These are phyloP conservation scores for Ogataea chonburiensis DNA, from an alignment of 805 yeast species.

Conservation along the genomic window DNA sequence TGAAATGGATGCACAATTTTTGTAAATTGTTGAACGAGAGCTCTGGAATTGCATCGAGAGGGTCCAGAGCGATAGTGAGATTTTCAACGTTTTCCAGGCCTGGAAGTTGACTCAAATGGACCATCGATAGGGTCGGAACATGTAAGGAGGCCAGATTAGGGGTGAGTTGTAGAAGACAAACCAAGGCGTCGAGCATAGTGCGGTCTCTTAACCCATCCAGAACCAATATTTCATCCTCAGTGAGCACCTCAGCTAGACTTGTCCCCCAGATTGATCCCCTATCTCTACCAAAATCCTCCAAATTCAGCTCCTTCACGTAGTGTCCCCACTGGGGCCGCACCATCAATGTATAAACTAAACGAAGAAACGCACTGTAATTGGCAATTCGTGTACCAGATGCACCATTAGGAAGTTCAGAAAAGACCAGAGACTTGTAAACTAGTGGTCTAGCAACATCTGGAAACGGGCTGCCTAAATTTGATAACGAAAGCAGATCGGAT, in stretches of 20 bases:
- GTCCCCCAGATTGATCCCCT: slow-evolving; percentile 6
- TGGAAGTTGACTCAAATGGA: slow-evolving; percentile 3
- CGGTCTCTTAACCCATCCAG: slow-evolving; percentile 1
- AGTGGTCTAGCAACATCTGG: slow-evolving; percentile 4
- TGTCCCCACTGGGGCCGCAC: slow-evolving; percentile 11
- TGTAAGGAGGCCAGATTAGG: slow-evolving; percentile 18
- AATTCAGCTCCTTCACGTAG: slow-evolving; percentile 14
- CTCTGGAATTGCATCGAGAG: slow-evolving; percentile 4
- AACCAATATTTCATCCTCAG: slow-evolving; percentile 4
- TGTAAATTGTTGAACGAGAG: slow-evolving; percentile 8
- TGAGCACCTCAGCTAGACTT: slow-evolving; percentile 4
- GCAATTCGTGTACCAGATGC: slow-evolving; percentile 7
- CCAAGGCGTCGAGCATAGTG: slow-evolving; percentile 19
- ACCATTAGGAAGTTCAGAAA: slow-evolving; percentile 7
- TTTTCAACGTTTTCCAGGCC: slow-evolving; percentile 5
- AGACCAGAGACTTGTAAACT: slow-evolving; percentile 15
- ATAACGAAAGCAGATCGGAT: slow-evolving; percentile 3
- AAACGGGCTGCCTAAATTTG: slow-evolving; percentile 6
- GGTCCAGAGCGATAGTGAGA: slow-evolving; percentile 12
- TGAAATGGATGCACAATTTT: slow-evolving; percentile 22
- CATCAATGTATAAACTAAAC: slow-evolving; percentile 22
- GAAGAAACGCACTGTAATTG: slow-evolving; percentile 16
- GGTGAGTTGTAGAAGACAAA: slow-evolving; percentile 14
- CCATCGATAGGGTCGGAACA: slow-evolving; percentile 10
- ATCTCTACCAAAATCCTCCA: slow-evolving; percentile 17